phyloP scores from a whole-genome alignment of 2,329 filamentous ascomycete genomes.

The Rhinocladiella similis region DNA sequence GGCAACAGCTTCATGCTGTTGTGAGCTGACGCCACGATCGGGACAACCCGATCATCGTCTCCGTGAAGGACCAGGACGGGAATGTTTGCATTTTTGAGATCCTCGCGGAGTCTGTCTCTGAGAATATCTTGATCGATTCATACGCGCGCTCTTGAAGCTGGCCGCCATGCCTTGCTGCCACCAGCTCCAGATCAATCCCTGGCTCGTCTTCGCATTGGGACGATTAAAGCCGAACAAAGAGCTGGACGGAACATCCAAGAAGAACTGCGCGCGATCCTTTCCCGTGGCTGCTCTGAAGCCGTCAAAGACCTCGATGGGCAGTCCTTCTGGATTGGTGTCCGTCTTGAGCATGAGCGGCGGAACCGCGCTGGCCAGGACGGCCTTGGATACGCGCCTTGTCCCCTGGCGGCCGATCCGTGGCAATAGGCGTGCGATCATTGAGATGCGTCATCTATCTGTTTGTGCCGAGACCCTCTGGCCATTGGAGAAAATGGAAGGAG shows the following conservation, averaged over 20 bases:
- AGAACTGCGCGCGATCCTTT: slow-evolving; percentile 38
- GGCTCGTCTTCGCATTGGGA: slow-evolving; percentile 32
- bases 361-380: slow-evolving; percentile 36
- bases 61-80: slow-evolving; percentile 43
- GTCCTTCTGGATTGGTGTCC: slow-evolving; percentile 36
- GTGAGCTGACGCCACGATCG: slow-evolving; percentile 34
- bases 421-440: too few species aligned
- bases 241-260: slow-evolving; percentile 37
- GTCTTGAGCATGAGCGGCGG: slow-evolving; percentile 40
- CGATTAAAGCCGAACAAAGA: slow-evolving; percentile 41
- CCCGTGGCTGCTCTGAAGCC: slow-evolving; percentile 31
- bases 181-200: slow-evolving; percentile 43
- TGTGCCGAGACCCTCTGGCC: too few species aligned
- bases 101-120: slow-evolving; percentile 44
- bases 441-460: too few species aligned
- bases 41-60: slow-evolving; percentile 44
- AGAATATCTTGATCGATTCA: slow-evolving; percentile 43
- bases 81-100: slow-evolving; percentile 41
- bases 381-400: slow-evolving; percentile 40
- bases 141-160: slow-evolving; percentile 41
- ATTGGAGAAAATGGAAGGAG: too few species aligned
- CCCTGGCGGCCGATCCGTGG: slow-evolving; percentile 33
- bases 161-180: slow-evolving; percentile 42
- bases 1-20: slow-evolving; percentile 38
- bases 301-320: slow-evolving; percentile 40